Percentiles rank a stretch among this genome's conserved stretches.
These are phyloP conservation scores for Alternaria sp. DNA, from an alignment of 2,329 filamentous ascomycete species.

Conservation along the genomic window DNA sequence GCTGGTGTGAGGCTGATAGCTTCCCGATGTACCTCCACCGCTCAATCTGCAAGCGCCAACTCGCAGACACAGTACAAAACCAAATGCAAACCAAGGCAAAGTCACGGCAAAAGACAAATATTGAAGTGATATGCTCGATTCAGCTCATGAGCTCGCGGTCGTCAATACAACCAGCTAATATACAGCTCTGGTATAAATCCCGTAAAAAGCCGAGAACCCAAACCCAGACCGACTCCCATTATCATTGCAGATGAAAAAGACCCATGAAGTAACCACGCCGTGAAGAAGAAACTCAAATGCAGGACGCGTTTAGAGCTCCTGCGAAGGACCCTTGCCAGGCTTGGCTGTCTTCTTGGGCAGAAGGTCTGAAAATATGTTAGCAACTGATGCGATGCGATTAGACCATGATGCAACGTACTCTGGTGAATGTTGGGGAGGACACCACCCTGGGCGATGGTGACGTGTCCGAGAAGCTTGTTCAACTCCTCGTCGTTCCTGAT, in stretches of 20 bases:
- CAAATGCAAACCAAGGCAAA: not conserved
- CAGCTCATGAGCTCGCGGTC: slow-evolving; percentile 58
- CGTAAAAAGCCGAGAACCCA: slow-evolving; percentile 63
- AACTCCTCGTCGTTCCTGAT: slow-evolving; percentile 99
- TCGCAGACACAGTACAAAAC: not conserved
- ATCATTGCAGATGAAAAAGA: slow-evolving; percentile 74
- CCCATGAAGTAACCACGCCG: slow-evolving; percentile 58
- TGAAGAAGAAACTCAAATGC: slow-evolving; percentile 46
- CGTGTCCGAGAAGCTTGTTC: slow-evolving; percentile 97
- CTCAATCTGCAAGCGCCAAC: not conserved
- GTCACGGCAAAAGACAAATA: not conserved
- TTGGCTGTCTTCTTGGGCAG: slow-evolving; percentile 99
- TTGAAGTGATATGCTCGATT: slow-evolving; percentile 50
- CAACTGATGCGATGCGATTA: slow-evolving; percentile 16
- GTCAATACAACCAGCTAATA: slow-evolving; percentile 63
- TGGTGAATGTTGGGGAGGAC: slow-evolving; percentile 97
- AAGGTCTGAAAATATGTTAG: slow-evolving; percentile 74
- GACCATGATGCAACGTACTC: slow-evolving; percentile 70
- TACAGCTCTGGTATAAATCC: slow-evolving; percentile 65
- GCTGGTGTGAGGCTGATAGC: not conserved
- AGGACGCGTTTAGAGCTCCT: slow-evolving; percentile 79
- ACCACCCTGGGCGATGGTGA: slow-evolving; percentile 97
- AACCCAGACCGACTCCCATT: slow-evolving; percentile 74
- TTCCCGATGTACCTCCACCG: not conserved
- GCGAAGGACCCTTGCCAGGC: slow-evolving; percentile 88